Percentiles rank a stretch among this genome's conserved stretches.
Evolutionary conservation across 352 stramenopile genomes (phyloP).

Genomic region (Phytophthora fragariae): DNA sequence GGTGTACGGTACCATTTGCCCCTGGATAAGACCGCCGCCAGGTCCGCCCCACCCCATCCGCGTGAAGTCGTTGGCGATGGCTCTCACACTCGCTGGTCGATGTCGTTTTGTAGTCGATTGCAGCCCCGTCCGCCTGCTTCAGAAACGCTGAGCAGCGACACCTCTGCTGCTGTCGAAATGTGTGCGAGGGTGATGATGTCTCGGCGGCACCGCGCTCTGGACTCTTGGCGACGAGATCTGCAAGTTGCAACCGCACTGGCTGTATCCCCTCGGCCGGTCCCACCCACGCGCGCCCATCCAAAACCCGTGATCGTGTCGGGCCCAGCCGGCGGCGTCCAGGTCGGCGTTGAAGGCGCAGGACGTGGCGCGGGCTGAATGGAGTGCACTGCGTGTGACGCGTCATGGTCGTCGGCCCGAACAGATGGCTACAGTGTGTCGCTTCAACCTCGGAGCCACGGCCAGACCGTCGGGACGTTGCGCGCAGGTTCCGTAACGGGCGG

Average conservation of each 20-base stretch:
- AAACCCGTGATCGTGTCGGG: slow-evolving; percentile 11
- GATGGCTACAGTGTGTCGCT: slow-evolving; percentile 1
- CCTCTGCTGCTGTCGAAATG: slow-evolving; percentile 1
- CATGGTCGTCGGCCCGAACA: slow-evolving; percentile 7
- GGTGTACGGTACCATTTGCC: not conserved
- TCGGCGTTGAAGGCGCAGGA: slow-evolving; percentile 20
- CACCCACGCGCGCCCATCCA: slow-evolving; percentile 22
- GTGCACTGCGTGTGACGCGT: slow-evolving; percentile 22
- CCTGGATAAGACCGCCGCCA: not conserved
- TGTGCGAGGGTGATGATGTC: not conserved
- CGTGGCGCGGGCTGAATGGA: slow-evolving; percentile 14
- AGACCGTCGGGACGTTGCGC: slow-evolving; percentile 8
- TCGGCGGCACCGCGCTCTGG: slow-evolving; percentile 14
- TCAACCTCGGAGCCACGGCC: not conserved
- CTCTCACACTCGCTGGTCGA: not conserved
- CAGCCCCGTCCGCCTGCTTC: not conserved
- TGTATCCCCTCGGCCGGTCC: slow-evolving; percentile 21
- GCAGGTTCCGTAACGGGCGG: slow-evolving; percentile 16
- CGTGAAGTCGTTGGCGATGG: not conserved
- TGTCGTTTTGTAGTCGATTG: not conserved
- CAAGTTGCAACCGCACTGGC: slow-evolving; percentile 14
- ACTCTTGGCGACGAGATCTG: not conserved
- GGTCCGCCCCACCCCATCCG: not conserved
- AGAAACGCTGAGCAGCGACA: not conserved
- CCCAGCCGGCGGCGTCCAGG: not conserved